Percentiles rank a stretch among this genome's conserved stretches.
These are phyloP conservation scores for Solanum aculeatissimum DNA, from an alignment of 305 asterid species.

Conservation along the genomic window DNA sequence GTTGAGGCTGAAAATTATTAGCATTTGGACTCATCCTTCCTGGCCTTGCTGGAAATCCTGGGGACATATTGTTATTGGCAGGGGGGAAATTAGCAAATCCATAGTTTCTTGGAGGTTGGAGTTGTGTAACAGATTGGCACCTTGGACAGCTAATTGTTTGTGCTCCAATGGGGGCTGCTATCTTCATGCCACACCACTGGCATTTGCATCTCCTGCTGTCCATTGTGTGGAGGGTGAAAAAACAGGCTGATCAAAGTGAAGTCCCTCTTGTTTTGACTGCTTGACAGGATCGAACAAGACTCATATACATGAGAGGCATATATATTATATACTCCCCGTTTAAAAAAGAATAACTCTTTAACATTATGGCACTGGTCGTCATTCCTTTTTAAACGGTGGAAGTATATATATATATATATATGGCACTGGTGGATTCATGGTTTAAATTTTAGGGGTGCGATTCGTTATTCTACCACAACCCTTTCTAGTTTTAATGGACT, in stretches of 20 bases:
- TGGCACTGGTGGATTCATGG: neutral
- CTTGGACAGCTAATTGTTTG: slow-evolving; percentile 24
- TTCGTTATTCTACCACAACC: too few relatives aligned
- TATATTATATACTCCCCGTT: neutral
- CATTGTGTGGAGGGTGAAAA: slow-evolving; percentile 7
- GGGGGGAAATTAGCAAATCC: neutral
- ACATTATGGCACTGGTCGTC: too few relatives aligned
- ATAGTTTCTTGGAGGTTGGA: slow-evolving; percentile 6
- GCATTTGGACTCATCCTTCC: neutral
- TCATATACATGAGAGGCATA: neutral
- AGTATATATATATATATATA: neutral
- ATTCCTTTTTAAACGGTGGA: too few relatives aligned
- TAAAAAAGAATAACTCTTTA: too few relatives aligned
- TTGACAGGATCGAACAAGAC: neutral
- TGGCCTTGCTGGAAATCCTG: neutral
- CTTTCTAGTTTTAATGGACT: neutral
- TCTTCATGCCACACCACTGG: slow-evolving; percentile 26
- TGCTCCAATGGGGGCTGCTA: slow-evolving; percentile 23
- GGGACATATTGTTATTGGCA: neutral
- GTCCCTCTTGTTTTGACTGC: neutral
- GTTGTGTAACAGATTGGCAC: slow-evolving; percentile 14
- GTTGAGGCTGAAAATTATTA: neutral
- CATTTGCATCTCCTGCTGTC: slow-evolving; percentile 35
- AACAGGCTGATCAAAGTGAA: neutral
- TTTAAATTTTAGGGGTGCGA: neutral